Percentiles rank a stretch among this genome's conserved stretches.
Conservation (phyloP, 2,329 filamentous ascomycete species). For the Epichloe typhina region DNA sequence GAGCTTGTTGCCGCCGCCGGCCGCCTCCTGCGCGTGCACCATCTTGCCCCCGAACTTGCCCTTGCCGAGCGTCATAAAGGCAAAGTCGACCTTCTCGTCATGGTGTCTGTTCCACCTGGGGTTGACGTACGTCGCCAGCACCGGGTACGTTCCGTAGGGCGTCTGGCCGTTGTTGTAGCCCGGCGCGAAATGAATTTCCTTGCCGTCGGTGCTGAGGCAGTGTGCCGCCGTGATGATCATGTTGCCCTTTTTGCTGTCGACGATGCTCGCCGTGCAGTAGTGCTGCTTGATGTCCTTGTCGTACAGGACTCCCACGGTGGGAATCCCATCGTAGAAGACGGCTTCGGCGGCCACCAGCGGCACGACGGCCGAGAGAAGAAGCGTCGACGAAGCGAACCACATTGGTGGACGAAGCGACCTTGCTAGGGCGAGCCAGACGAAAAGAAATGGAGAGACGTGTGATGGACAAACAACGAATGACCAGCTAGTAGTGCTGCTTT, state of each 20-base stretch:
- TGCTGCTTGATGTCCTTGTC: conserved; percentile 1
- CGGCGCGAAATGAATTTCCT: conserved; percentile 5
- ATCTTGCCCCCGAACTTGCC: conserved; percentile 4
- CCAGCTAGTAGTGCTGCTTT: too few relatives aligned
- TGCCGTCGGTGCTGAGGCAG: conserved; percentile 5
- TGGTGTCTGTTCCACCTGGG: conserved; percentile 2
- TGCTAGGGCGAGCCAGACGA: neutral
- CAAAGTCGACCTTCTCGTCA: conserved; percentile 6
- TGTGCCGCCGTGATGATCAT: conserved; percentile 7
- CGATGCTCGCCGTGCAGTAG: conserved; percentile 7
- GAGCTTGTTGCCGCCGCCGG: conserved; percentile 6
- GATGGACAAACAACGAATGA: too few relatives aligned
- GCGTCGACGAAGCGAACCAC: neutral
- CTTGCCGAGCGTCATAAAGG: conserved; percentile 7
- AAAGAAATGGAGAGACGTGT: neutral
- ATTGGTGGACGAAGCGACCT: neutral
- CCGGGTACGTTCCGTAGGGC: conserved; percentile 7
- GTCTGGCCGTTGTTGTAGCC: conserved; percentile 6
- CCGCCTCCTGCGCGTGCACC: conserved; percentile 6
- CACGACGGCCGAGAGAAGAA: neutral
- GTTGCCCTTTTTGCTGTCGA: conserved; percentile 5
- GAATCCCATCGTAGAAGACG: conserved; percentile 6
- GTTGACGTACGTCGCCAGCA: conserved; percentile 4
- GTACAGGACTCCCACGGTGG: conserved; percentile 5
- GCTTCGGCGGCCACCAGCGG: neutral